phyloP scores from a whole-genome alignment of 768 basidiomycete genomes.

The Chalciporus sphaerocephalus region DNA sequence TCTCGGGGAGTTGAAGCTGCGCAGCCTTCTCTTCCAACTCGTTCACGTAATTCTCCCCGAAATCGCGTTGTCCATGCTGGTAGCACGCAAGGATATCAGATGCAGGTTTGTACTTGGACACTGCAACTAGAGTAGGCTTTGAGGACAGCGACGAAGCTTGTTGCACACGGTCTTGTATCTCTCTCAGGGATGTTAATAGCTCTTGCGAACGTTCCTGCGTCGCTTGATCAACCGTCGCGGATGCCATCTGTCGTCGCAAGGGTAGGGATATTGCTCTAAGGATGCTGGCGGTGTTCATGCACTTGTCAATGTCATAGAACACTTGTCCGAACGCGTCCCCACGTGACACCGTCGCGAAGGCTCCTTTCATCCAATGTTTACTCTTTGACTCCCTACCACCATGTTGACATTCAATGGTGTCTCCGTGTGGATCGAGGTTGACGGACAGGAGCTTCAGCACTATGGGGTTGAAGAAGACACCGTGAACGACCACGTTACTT shows the following conservation, averaged over 20 bases:
- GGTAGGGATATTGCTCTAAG: constrained; percentile 4
- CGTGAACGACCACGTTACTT: constrained; percentile 19
- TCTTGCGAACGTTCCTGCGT: constrained; percentile 47
- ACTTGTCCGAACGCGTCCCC: constrained; percentile 1
- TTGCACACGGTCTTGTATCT: constrained; percentile 48
- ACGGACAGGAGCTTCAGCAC: constrained; percentile 23
- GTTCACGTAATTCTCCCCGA: constrained; percentile 97
- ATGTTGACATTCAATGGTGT: constrained; percentile 23
- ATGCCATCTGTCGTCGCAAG: constrained; percentile 17
- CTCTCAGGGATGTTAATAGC: constrained; percentile 48
- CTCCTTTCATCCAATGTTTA: not conserved
- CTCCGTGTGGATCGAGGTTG: constrained; percentile 29
- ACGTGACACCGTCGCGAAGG: constrained; percentile 15
- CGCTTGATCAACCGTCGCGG: constrained; percentile 15
- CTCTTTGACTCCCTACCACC: not conserved
- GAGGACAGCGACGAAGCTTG: constrained; percentile 28
- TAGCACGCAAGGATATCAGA: constrained; percentile 84
- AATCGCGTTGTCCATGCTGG: constrained; percentile 78
- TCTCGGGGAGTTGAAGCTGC: constrained; percentile 51
- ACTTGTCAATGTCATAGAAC: not conserved
- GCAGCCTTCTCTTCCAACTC: constrained; percentile 86
- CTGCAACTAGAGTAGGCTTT: constrained; percentile 64
- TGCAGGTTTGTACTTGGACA: constrained; percentile 90
- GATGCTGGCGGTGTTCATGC: not conserved
- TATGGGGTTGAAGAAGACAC: constrained; percentile 21